A percentile compares a stretch with the other conserved stretches of the same genome.
Conservation (phyloP, 306 rosid species). For the Alnus rubra region DNA sequence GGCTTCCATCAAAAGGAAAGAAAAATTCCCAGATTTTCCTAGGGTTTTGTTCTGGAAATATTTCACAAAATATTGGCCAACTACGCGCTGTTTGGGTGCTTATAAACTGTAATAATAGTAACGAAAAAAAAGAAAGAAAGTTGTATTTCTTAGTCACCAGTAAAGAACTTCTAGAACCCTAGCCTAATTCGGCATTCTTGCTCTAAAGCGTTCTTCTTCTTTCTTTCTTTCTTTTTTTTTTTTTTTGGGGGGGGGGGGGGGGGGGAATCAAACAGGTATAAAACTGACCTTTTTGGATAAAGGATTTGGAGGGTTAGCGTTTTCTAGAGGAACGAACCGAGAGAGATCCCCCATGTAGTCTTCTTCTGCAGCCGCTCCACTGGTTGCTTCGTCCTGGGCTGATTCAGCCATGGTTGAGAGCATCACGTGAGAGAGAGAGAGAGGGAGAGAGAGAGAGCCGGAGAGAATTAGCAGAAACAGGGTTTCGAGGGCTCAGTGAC, state of each 20-base stretch:
- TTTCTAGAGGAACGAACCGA: conserved; percentile 55
- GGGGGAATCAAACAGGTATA: conserved; percentile 9
- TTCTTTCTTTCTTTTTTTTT: no score
- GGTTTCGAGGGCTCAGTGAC: not conserved
- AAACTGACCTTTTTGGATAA: conserved; percentile 42
- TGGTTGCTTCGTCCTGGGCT: conserved; percentile 16
- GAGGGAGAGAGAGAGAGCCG: not conserved
- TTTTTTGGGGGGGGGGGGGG: no score
- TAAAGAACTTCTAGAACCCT: not conserved
- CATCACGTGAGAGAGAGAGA: not conserved
- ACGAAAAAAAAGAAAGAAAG: not conserved
- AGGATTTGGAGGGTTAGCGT: conserved; percentile 37
- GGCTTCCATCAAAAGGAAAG: not conserved
- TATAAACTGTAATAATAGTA: not conserved
- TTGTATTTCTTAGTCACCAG: not conserved
- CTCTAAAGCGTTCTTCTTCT: not conserved
- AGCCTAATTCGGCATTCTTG: not conserved
- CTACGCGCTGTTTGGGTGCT: not conserved
- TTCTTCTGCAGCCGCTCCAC: conserved; percentile 37
- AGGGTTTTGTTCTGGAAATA: not conserved
- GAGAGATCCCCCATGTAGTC: conserved; percentile 92
- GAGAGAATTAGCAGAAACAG: not conserved
- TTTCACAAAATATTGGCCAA: not conserved
- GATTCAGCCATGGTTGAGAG: conserved; percentile 58
- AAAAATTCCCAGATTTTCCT: not conserved